A percentile compares a stretch with the other conserved stretches of the same genome.
phyloP scores from a whole-genome alignment of 2,329 filamentous ascomycete genomes.

The Microcyclospora pomicola region DNA sequence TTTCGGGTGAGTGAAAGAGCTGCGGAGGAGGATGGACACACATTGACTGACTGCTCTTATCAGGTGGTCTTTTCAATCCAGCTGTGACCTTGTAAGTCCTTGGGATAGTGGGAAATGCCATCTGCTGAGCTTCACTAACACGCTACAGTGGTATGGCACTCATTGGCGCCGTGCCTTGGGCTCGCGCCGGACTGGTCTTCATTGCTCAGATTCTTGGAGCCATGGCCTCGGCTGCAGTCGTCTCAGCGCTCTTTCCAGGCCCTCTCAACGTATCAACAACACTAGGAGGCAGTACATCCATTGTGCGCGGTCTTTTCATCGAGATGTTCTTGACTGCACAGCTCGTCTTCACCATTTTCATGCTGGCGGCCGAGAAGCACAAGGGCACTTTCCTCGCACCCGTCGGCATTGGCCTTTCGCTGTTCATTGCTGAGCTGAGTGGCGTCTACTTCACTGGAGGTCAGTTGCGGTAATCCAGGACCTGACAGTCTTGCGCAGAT shows the following conservation, averaged over 20 bases:
- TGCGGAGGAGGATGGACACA: not conserved
- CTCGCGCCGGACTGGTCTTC: slow-evolving; percentile 23
- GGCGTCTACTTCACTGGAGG: slow-evolving; percentile 27
- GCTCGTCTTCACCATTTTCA: slow-evolving; percentile 30
- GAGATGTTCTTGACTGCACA: slow-evolving; percentile 28
- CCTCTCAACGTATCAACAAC: slow-evolving; percentile 23
- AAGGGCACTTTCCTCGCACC: slow-evolving; percentile 33
- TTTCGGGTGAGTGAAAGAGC: slow-evolving; percentile 22
- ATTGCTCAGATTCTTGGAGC: slow-evolving; percentile 25
- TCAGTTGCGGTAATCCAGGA: slow-evolving; percentile 9
- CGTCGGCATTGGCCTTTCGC: slow-evolving; percentile 32
- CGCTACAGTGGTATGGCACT: slow-evolving; percentile 16
- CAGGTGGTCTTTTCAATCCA: slow-evolving; percentile 8
- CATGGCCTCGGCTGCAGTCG: slow-evolving; percentile 23
- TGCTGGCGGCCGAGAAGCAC: slow-evolving; percentile 28
- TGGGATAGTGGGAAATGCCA: not conserved
- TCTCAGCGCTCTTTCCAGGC: slow-evolving; percentile 25
- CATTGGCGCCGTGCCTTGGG: slow-evolving; percentile 23
- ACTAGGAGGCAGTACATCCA: slow-evolving; percentile 22
- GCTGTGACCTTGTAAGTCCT: not conserved
- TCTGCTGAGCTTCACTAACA: not conserved
- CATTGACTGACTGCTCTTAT: not conserved
- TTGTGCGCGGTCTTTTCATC: slow-evolving; percentile 27
- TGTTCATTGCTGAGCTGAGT: slow-evolving; percentile 32
- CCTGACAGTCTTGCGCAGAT: not conserved